Evolutionary conservation across 2,329 filamentous ascomycete species (phyloP), one percentile per base, ranked within the genome.

Genomic region (Delphinella strobiligena): DNA sequence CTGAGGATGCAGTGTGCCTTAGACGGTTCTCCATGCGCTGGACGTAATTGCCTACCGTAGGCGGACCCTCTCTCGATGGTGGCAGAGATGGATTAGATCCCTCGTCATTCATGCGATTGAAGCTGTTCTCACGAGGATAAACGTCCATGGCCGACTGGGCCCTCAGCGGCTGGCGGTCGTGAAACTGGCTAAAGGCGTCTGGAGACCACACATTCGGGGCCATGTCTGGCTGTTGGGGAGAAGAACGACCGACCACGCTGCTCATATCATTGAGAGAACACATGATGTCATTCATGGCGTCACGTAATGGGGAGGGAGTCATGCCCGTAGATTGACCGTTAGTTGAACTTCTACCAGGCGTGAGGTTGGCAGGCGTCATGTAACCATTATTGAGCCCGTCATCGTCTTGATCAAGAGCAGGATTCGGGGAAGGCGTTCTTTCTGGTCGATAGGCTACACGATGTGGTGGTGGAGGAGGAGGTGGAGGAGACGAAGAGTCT

Each of bases 281-380:
- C 77, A 96, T 95, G 3, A 98, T 88, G 59, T 93, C 89, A 54
- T 96, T 89, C 87, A 98, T 98, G 1, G 91, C 91, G 58, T 88
- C 86, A 43, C 91, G 74, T 3, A 98, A 66, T 0, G 91, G 91
- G 2, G 91, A 96, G 1, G 91, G 91, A 0, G 91, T 98, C 53
- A 58, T 59, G 18, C 74, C 75, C 2, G 82, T 78, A 4, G 85
- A 87, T 3, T 76, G 76, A 2, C 79, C 80, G 27, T 66, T 69
- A 1, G 81, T 80, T 1, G 82, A 84, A 5, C 68, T 67, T 46
- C 60, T 69, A 45, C 73, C 55, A 44, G 42, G 42, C 7, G 22
- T n/a, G n/a, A n/a, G n/a, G n/a, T n/a, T n/a, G n/a, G n/a, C n/a
- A n/a, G n/a, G n/a, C 1, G 72, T 78, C 39, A 71, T 64, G 41